Conservation (phyloP, 192 early-diverging fungal genomes). For the Martensiomyces pterosporus region DNA sequence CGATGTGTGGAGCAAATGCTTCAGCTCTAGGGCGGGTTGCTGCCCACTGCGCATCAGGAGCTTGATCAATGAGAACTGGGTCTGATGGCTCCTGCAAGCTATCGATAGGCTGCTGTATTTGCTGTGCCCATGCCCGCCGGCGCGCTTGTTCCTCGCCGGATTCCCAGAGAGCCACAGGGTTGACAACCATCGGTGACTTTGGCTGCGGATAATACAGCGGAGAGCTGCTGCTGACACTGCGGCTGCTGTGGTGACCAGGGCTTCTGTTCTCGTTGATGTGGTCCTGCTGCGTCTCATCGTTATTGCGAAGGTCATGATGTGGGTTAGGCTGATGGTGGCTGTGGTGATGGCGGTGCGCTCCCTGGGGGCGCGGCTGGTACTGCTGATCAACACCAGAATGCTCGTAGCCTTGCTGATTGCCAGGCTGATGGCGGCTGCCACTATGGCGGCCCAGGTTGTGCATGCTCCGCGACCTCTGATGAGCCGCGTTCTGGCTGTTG, state of each 20-base stretch:
- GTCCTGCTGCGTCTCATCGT: too few species aligned
- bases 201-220: slow-evolving; percentile 46
- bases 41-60: background rate
- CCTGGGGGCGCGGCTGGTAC: background rate
- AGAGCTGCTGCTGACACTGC: slow-evolving; percentile 21
- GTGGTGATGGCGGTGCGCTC: background rate
- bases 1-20: slow-evolving; percentile 8
- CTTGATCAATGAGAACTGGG: background rate
- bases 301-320: background rate
- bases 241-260: slow-evolving; percentile 7
- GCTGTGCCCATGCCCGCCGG: slow-evolving; percentile 45
- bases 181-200: slow-evolving; percentile 44
- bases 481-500: background rate
- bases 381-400: background rate
- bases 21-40: slow-evolving; percentile 2
- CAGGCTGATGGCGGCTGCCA: background rate
- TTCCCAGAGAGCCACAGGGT: slow-evolving; percentile 52
- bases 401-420: background rate
- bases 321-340: slow-evolving; percentile 1
- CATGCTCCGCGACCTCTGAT: background rate
- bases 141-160: slow-evolving; percentile 43
- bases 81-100: background rate
- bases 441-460: background rate
- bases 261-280: background rate
- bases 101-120: slow-evolving; percentile 3